A percentile compares a stretch with the other conserved stretches of the same genome.
These are phyloP conservation scores for Cryptosporidium meleagridis DNA, from an alignment of 169 alveolate genomes.

Conservation along the genomic window DNA sequence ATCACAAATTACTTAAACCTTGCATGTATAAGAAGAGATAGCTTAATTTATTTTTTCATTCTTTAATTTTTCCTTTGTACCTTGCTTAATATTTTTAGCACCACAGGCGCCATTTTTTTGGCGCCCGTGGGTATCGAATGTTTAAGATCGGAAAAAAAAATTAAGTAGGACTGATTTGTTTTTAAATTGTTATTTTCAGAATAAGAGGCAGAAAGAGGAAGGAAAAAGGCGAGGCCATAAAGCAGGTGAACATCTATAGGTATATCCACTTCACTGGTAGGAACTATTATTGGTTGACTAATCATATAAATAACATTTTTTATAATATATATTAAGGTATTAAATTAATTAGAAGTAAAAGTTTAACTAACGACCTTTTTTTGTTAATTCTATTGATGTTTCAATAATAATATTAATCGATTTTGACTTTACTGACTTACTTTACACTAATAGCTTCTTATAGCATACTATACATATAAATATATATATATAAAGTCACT, in stretches of 20 bases:
- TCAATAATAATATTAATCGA: background rate
- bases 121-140: background rate
- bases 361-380: background rate
- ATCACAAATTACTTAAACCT: constrained; percentile 71
- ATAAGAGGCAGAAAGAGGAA: background rate
- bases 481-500: background rate
- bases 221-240: too few species aligned
- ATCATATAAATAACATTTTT: too few species aligned
- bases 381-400: background rate
- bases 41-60: background rate
- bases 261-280: background rate
- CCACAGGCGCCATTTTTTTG: background rate
- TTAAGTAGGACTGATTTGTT: background rate
- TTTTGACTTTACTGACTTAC: background rate
- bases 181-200: background rate
- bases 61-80: too few species aligned
- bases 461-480: too few species aligned
- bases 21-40: constrained; percentile 79
- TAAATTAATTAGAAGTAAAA: too few species aligned
- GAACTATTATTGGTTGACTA: background rate
- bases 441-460: background rate
- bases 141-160: constrained; percentile 1
- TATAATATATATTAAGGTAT: background rate
- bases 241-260: background rate
- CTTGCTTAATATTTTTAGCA: background rate